Base-by-base conservation (phyloP, 495 filamentous ascomycete genomes). In the Cercophora sp. region DNA sequence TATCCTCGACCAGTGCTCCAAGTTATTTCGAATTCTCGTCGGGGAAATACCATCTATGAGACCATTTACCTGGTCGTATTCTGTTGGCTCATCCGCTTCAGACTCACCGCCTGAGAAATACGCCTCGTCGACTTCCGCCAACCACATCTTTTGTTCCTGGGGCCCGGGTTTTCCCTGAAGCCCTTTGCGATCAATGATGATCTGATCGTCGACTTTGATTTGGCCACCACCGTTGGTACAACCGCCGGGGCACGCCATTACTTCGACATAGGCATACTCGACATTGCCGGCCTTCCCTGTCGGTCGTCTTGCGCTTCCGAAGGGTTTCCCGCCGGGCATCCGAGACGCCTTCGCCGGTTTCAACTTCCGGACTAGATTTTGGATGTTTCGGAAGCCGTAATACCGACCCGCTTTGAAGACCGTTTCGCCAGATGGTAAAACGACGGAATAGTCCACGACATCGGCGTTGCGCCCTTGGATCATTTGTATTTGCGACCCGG, bases 181-280 rank as follows among this genome's bases (percentile, higher is more conserved):
- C 6, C 65, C 64, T 48, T 65, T 74, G 13, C 73, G 63, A 26
- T 74, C 74, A 18, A 79, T 56, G 5, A 79, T 65, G 1, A 77
- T 51, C 13, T 85, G 78, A 65, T 98, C 93, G 32, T 87, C 87
- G 16, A 85, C 83, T 52, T 94, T 92, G 52, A 98, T 85, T 74
- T 98, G 93, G 0, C 93, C 93, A 19, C 93, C 93, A 0, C 93
- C 93, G 63, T 97, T 98, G 42, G 93, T 98, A 67, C 93, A 98
- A 1, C 93, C 93, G 8, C 94, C 93, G 0, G 93, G 93, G 70
- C 93, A 98, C 23, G 93, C 93, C 93, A 98, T 98, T 27, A 98
- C 94, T 64, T 98, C 93, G 9, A 98, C 88, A 69, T 95, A 97
- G 19, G 83, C 82, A 62, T 88, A 91, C 10, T 93, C 87, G 4